phyloP scores from a whole-genome alignment of 441 rosid species.

The Geranium incanum region DNA sequence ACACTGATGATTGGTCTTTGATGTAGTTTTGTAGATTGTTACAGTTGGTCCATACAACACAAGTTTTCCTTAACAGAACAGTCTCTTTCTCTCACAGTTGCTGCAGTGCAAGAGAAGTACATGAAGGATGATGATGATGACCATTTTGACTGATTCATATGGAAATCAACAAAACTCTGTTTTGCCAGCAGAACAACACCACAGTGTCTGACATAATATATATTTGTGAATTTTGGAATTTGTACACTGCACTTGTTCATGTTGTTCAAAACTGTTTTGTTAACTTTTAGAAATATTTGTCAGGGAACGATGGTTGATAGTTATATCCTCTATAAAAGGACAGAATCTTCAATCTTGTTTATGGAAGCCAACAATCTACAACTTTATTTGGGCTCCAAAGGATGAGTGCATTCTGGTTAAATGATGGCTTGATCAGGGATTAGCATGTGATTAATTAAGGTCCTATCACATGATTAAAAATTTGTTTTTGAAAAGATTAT shows the following conservation, averaged over 20 bases:
- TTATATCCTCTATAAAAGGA: too few species aligned
- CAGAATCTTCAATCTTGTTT: background rate
- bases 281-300: too few species aligned
- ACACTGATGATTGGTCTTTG: too few species aligned
- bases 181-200: too few species aligned
- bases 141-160: conserved; percentile 15
- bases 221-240: too few species aligned
- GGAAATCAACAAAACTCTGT: conserved; percentile 8
- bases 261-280: background rate
- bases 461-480: too few species aligned
- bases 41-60: background rate
- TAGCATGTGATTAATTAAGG: background rate
- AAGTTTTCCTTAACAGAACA: conserved; percentile 45
- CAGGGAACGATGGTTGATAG: too few species aligned
- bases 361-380: background rate
- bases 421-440: background rate
- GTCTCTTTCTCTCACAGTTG: conserved; percentile 41
- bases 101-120: conserved; percentile 88
- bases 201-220: too few species aligned
- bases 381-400: background rate
- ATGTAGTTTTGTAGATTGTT: background rate
- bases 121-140: conserved; percentile 46
- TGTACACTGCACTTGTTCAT: background rate
- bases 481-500: too few species aligned
- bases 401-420: background rate